These are phyloP conservation scores for Pleurotus salmoneostramineus DNA, from an alignment of 768 basidiomycete species.

Conservation along the genomic window DNA sequence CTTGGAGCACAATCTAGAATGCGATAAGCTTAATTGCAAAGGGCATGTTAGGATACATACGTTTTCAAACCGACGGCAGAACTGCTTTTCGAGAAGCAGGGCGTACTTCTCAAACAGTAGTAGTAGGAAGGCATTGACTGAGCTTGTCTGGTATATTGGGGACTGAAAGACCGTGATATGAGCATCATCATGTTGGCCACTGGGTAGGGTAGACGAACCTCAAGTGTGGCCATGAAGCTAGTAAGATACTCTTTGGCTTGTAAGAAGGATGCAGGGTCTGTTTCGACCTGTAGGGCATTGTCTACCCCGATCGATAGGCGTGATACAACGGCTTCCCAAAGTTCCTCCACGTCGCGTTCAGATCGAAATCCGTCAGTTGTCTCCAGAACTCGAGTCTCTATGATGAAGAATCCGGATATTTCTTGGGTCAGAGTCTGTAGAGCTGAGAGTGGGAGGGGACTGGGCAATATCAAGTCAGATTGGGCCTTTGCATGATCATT, in stretches of 20 bases:
- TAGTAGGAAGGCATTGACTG: slow-evolving; percentile 81
- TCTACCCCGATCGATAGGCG: slow-evolving; percentile 74
- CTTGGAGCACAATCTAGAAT: slow-evolving; percentile 85
- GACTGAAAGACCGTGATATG: slow-evolving; percentile 41
- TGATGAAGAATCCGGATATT: slow-evolving; percentile 96
- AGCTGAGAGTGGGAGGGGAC: slow-evolving; percentile 58
- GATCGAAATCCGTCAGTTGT: slow-evolving; percentile 90
- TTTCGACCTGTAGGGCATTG: slow-evolving; percentile 65
- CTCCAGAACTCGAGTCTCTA: slow-evolving; percentile 88
- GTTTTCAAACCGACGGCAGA: slow-evolving; percentile 74
- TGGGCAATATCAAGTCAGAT: slow-evolving; percentile 91
- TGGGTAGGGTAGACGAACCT: slow-evolving; percentile 44
- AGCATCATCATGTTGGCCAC: background rate
- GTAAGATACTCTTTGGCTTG: slow-evolving; percentile 80
- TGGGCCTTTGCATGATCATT: slow-evolving; percentile 77
- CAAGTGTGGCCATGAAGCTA: slow-evolving; percentile 87
- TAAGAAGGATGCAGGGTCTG: slow-evolving; percentile 78
- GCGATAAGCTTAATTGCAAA: too few relatives aligned
- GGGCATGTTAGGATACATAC: slow-evolving; percentile 40
- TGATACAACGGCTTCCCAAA: slow-evolving; percentile 86
- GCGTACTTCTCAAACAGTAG: slow-evolving; percentile 90
- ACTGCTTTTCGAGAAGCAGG: slow-evolving; percentile 75
- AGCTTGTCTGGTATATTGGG: slow-evolving; percentile 81
- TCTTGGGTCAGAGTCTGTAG: slow-evolving; percentile 84
- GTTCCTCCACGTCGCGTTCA: slow-evolving; percentile 85